Percentiles rank a stretch among this genome's conserved stretches.
Evolutionary conservation across 257 asterid species (phyloP).

Genomic region (Rubia yunnanensis): DNA sequence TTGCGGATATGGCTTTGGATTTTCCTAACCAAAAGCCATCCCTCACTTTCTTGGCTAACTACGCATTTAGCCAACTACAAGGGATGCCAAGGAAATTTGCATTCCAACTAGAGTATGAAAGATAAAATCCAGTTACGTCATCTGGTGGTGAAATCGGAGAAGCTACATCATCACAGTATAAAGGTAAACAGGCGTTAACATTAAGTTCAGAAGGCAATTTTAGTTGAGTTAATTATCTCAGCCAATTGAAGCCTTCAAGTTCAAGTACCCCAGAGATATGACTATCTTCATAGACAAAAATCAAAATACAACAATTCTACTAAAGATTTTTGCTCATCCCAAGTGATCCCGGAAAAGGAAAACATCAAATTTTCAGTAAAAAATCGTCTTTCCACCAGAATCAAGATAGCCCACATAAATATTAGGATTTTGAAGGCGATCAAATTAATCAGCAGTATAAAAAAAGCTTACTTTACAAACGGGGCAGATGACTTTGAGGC

Average conservation of each 20-base stretch:
- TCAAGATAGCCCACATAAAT: neutral
- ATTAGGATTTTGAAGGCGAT: neutral
- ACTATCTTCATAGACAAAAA: neutral
- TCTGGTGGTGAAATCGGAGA: neutral
- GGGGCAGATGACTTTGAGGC: slow-evolving; percentile 82
- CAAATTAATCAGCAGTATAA: neutral
- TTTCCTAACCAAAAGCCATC: neutral
- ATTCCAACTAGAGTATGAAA: neutral
- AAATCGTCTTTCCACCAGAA: neutral
- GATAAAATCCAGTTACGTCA: neutral
- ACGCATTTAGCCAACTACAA: neutral
- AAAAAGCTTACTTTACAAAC: slow-evolving; percentile 46
- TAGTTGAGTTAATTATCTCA: neutral
- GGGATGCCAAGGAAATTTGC: neutral
- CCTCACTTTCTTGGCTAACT: neutral
- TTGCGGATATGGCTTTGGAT: neutral
- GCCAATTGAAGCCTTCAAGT: neutral
- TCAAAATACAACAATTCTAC: neutral
- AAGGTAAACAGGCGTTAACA: neutral
- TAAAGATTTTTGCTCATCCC: neutral
- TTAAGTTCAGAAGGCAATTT: neutral
- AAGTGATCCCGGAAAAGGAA: neutral
- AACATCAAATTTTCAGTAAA: neutral
- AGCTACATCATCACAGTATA: neutral
- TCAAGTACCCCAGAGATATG: neutral